These are phyloP conservation scores for Ilex asprella DNA, from an alignment of 257 asterid species.

Conservation along the genomic window DNA sequence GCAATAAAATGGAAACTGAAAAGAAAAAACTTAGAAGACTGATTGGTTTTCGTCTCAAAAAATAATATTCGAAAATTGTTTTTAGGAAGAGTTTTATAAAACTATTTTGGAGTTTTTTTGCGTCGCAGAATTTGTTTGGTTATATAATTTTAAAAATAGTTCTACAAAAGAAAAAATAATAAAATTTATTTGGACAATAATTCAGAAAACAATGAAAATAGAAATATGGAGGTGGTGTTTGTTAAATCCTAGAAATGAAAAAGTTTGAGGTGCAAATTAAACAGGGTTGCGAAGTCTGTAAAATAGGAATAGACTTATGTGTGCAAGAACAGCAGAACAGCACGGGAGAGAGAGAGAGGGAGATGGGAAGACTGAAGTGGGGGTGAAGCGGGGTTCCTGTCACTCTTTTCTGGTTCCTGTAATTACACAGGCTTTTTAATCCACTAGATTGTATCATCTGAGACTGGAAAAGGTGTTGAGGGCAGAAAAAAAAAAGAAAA, in stretches of 20 bases:
- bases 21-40: constrained; percentile 9
- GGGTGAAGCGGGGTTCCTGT: constrained; percentile 3
- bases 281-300: too few relatives aligned
- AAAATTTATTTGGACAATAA: too few relatives aligned
- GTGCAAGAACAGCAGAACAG: too few relatives aligned
- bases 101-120: too few relatives aligned
- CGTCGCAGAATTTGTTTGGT: too few relatives aligned
- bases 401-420: not conserved
- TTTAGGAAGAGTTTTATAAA: too few relatives aligned
- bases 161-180: not conserved
- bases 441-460: not conserved
- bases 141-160: not conserved
- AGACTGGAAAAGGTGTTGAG: not conserved
- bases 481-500: not conserved
- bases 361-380: not conserved
- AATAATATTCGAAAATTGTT: too few relatives aligned
- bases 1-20: constrained; percentile 9
- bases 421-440: not conserved
- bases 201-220: too few relatives aligned
- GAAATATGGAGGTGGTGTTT: too few relatives aligned
- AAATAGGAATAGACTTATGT: too few relatives aligned
- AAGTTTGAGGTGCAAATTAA: too few relatives aligned
- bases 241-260: not conserved
- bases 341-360: not conserved
- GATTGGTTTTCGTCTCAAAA: not conserved